These are phyloP conservation scores for Naganishia friedmannii DNA, from an alignment of 768 basidiomycete species.

Conservation along the genomic window DNA sequence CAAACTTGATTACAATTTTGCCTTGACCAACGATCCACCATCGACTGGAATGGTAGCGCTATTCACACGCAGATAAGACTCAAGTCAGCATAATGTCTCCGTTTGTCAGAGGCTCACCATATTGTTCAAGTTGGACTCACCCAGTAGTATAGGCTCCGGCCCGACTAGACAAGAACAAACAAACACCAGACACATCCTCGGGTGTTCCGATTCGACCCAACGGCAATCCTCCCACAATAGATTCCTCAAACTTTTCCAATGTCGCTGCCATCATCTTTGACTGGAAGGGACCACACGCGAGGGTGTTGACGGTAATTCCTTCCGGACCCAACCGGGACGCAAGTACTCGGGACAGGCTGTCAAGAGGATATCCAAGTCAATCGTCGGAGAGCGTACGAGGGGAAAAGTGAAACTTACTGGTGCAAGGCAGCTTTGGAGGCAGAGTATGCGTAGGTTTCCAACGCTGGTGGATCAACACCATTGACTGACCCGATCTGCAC, in stretches of 20 bases:
- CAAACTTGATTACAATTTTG: constrained; percentile 37
- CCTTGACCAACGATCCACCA: constrained; percentile 59
- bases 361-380: constrained; percentile 44
- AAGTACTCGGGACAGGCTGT: constrained; percentile 63
- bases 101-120: not conserved
- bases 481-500: constrained; percentile 65
- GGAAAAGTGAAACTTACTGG: constrained; percentile 37
- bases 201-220: constrained; percentile 61
- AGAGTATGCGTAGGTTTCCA: constrained; percentile 67
- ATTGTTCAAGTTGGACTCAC: constrained; percentile 35
- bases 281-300: constrained; percentile 60
- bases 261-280: constrained; percentile 61
- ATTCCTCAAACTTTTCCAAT: constrained; percentile 56
- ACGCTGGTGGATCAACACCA: constrained; percentile 58
- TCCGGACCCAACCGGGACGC: constrained; percentile 61
- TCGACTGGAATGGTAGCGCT: constrained; percentile 64
- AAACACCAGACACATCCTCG: constrained; percentile 66
- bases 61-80: not conserved
- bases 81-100: not conserved
- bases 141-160: constrained; percentile 66
- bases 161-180: constrained; percentile 62
- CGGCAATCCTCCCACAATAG: constrained; percentile 56
- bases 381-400: not conserved
- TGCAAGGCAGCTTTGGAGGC: constrained; percentile 59
- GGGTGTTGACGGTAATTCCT: constrained; percentile 63